Base-by-base conservation (phyloP, 164 flowering plant genomes). In the Liriodendron chinense region DNA sequence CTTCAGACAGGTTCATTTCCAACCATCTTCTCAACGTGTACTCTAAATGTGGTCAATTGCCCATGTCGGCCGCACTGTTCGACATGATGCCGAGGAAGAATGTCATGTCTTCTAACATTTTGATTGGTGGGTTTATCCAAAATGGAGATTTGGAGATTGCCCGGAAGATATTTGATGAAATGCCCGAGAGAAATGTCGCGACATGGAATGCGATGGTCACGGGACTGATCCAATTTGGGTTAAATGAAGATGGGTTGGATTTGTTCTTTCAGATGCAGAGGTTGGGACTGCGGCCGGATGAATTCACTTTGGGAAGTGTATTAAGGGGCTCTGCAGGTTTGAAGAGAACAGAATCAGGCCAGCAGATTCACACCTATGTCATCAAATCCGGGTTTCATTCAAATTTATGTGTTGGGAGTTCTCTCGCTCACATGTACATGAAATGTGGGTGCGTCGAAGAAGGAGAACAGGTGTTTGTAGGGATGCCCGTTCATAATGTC, bases 401-500 rank as follows among this genome's bases (percentile, higher is more conserved):
- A 3, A 57, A 88, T 86, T 65, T 91, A 82, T 85, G 86, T 26
- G 92, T 91, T 53, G 91, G 88, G 63, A 88, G 87, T 74, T 88
- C 95, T 14, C 75, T 91, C 63, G 90, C 95, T 69, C 92, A 91
- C 78, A 91, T 91, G 97, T 91, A 92, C 74, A 90, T 89, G 88
- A 92, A 83, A 76, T 86, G 84, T 77, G 87, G 87, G 22, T 80
- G 85, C 8, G 79, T 86, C 65, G 74, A 67, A 16, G 90, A 87
- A 34, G 97, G 94, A 18, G 94, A 91, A 80, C 82, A 28, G 70
- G 83, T 91, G 21, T 84, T 92, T 62, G 73, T 56, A 48, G 79
- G 74, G 24, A 77, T 91, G 92, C 90, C 97, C 1, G 24, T 79
- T 48, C 84, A 69, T 21, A 90, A 80, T 80, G 86, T 89, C n/a